These are phyloP conservation scores for Cyclotella cryptica DNA, from an alignment of 108 stramenopile species.

Conservation along the genomic window DNA sequence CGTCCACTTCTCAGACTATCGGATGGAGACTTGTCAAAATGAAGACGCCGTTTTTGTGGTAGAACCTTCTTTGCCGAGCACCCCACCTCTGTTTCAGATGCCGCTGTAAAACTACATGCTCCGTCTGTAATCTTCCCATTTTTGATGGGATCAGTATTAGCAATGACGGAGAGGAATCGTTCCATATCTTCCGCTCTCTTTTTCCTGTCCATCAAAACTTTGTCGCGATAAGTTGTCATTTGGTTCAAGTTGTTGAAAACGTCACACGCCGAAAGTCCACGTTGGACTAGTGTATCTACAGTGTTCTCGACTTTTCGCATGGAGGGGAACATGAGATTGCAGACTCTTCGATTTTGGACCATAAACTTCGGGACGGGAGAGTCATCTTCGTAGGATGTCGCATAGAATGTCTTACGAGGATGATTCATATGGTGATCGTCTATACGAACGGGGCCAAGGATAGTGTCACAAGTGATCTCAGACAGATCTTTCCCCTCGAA, in stretches of 20 bases:
- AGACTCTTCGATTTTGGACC: conserved; percentile 21
- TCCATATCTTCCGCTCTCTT: conserved; percentile 7
- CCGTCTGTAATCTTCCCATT: too few relatives aligned
- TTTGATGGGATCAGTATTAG: too few relatives aligned
- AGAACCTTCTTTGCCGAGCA: too few relatives aligned
- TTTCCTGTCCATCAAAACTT: conserved; percentile 9
- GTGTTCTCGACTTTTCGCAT: too few relatives aligned
- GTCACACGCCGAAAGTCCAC: conserved; percentile 21
- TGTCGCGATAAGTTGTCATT: not conserved
- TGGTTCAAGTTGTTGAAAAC: not conserved
- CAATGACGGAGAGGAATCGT: too few relatives aligned
- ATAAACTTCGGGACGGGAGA: conserved; percentile 1
- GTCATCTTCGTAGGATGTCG: not conserved
- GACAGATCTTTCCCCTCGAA: conserved; percentile 14
- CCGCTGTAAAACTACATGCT: too few relatives aligned
- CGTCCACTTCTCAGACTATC: too few relatives aligned
- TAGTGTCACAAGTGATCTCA: not conserved
- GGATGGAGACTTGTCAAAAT: too few relatives aligned
- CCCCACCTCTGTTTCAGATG: too few relatives aligned
- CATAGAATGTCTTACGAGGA: not conserved
- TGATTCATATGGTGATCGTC: not conserved
- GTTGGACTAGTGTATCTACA: not conserved
- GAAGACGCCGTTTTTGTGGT: too few relatives aligned
- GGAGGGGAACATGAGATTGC: too few relatives aligned
- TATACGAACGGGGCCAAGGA: conserved; percentile 30